phyloP scores from a whole-genome alignment of 2,329 filamentous ascomycete species.

The Xylaria sp. region DNA sequence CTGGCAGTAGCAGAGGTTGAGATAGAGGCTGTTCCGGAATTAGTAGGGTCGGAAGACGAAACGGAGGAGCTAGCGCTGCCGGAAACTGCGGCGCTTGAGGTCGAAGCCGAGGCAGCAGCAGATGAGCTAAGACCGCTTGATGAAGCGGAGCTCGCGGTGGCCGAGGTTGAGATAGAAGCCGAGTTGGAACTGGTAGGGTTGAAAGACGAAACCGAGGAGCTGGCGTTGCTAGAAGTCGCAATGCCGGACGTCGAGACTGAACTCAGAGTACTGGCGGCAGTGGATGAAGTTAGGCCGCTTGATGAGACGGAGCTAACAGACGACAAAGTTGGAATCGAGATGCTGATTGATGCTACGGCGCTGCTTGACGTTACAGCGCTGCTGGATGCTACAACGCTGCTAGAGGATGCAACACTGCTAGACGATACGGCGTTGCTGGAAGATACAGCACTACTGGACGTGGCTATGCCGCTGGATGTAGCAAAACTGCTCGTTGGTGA shows the following conservation, averaged over 20 bases:
- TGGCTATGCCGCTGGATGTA: constrained; percentile 6
- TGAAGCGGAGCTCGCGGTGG: too few relatives aligned
- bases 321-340: too few relatives aligned
- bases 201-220: not conserved
- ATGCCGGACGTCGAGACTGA: too few relatives aligned
- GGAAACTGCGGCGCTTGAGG: not conserved
- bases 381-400: not conserved
- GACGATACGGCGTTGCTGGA: constrained; percentile 1
- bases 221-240: not conserved
- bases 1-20: not conserved
- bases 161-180: not conserved
- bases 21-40: not conserved
- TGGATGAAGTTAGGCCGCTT: too few relatives aligned
- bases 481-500: constrained; percentile 3
- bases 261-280: too few relatives aligned
- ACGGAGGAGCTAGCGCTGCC: too few relatives aligned
- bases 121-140: too few relatives aligned
- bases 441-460: constrained; percentile 1
- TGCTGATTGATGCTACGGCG: not conserved
- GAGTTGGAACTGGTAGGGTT: not conserved
- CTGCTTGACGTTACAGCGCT: constrained; percentile 1
- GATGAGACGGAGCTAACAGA: too few relatives aligned
- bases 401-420: not conserved
- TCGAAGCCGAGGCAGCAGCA: constrained; percentile 2
- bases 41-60: not conserved